Conservation (phyloP, 2,329 filamentous ascomycete species). For the Xylariaceae sp. region DNA sequence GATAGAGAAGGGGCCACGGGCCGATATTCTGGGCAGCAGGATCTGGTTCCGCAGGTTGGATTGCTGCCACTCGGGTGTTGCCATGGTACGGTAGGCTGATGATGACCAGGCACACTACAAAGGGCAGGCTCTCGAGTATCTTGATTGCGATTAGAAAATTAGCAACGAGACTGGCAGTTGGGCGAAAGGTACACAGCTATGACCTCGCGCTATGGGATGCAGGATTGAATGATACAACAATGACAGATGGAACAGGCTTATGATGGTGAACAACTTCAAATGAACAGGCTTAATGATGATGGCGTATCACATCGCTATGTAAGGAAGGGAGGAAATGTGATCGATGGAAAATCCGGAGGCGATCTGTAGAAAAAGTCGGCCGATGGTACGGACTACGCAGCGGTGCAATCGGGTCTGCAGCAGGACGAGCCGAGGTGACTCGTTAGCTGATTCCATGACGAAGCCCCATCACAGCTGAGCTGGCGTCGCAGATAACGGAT, state of each 20-base stretch:
- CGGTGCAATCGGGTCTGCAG: background rate
- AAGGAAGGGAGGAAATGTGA: background rate
- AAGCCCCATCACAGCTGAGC: background rate
- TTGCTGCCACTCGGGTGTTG: slow-evolving; percentile 31
- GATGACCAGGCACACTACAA: background rate
- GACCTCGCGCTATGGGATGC: background rate
- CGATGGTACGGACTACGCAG: background rate
- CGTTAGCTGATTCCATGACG: background rate
- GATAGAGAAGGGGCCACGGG: slow-evolving; percentile 62
- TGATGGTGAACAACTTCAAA: no score
- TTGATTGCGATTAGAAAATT: background rate
- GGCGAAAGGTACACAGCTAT: background rate
- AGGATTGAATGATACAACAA: background rate
- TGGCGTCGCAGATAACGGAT: background rate
- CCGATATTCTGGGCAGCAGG: slow-evolving; percentile 46
- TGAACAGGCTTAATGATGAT: background rate
- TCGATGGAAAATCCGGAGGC: background rate
- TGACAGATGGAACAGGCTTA: background rate
- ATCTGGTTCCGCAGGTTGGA: slow-evolving; percentile 29
- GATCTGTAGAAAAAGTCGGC: background rate
- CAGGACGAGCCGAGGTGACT: background rate
- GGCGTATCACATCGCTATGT: background rate
- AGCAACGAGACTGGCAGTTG: background rate
- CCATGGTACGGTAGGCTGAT: slow-evolving; percentile 14
- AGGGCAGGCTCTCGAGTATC: background rate